Percentiles rank a stretch among this genome's conserved stretches.
phyloP scores from a whole-genome alignment of 768 basidiomycete species.

The Boletus insuetus region DNA sequence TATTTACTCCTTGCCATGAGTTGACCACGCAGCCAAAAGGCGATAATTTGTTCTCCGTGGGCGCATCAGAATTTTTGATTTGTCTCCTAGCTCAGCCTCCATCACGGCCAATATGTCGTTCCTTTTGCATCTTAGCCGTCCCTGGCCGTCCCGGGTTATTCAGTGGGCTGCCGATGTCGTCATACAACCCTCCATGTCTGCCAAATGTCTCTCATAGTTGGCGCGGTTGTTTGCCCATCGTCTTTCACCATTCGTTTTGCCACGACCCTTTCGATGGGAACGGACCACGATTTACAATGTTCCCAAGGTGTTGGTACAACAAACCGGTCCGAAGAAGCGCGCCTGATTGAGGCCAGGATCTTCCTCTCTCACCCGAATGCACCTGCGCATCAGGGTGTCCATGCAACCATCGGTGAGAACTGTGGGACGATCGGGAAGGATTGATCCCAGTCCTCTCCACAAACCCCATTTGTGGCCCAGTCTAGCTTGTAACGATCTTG shows the following conservation, averaged over 20 bases:
- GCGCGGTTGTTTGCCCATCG: background rate
- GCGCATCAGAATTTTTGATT: constrained; percentile 21
- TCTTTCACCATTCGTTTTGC: background rate
- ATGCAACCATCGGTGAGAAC: constrained; percentile 12
- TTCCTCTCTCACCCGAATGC: background rate
- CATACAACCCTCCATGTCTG: background rate
- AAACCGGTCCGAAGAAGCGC: constrained; percentile 9
- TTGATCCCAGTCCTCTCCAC: background rate
- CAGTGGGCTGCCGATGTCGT: background rate
- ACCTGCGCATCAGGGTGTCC: constrained; percentile 1
- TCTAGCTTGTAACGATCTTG: background rate
- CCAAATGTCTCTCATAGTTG: background rate
- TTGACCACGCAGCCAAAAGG: background rate
- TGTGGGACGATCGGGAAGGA: background rate
- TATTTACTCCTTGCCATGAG: constrained; percentile 3
- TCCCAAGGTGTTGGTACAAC: background rate
- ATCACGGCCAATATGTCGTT: constrained; percentile 4
- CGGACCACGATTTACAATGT: background rate
- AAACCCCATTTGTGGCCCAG: background rate
- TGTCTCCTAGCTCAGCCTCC: constrained; percentile 12
- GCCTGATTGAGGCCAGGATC: background rate
- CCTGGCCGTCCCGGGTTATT: constrained; percentile 10
- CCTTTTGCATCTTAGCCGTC: constrained; percentile 1
- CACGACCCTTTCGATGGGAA: constrained; percentile 25
- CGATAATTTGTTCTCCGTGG: background rate